Evolutionary conservation across 2,329 filamentous ascomycete species (phyloP).

Genomic region (Fonsecaea nubica): DNA sequence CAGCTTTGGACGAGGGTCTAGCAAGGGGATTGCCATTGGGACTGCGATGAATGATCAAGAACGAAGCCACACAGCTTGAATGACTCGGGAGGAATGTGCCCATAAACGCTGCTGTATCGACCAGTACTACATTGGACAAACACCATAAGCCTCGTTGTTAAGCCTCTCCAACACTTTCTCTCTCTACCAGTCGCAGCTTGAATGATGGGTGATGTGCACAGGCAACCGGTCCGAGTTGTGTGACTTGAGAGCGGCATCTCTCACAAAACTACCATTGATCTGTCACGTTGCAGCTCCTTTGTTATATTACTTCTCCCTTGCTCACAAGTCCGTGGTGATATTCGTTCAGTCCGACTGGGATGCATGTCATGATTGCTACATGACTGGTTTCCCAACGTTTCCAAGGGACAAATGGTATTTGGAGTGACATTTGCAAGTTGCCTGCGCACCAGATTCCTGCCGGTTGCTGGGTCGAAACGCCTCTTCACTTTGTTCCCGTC

Average conservation of each 20-base stretch:
- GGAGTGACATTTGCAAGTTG: background rate
- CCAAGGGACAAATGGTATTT: background rate
- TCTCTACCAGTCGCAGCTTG: background rate
- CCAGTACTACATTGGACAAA: background rate
- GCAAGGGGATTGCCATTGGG: background rate
- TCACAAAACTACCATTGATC: background rate
- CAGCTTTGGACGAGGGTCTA: background rate
- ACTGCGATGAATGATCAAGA: background rate
- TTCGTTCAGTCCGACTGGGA: background rate
- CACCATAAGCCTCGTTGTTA: too few species aligned
- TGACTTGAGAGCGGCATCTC: slow-evolving; percentile 2
- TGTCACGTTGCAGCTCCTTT: background rate
- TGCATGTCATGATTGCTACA: background rate
- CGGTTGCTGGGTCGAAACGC: slow-evolving; percentile 25
- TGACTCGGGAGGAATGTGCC: background rate
- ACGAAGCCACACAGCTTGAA: background rate
- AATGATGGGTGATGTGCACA: background rate
- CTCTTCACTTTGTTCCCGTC: background rate
- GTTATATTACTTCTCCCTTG: background rate
- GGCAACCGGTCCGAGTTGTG: slow-evolving; percentile 11
- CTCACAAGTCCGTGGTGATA: background rate
- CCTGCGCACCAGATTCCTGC: slow-evolving; percentile 26
- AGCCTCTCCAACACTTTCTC: background rate
- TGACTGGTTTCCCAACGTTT: background rate
- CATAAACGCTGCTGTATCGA: background rate